Evolutionary conservation across 768 basidiomycete species (phyloP).

Genomic region (Trametes cinnabarina): DNA sequence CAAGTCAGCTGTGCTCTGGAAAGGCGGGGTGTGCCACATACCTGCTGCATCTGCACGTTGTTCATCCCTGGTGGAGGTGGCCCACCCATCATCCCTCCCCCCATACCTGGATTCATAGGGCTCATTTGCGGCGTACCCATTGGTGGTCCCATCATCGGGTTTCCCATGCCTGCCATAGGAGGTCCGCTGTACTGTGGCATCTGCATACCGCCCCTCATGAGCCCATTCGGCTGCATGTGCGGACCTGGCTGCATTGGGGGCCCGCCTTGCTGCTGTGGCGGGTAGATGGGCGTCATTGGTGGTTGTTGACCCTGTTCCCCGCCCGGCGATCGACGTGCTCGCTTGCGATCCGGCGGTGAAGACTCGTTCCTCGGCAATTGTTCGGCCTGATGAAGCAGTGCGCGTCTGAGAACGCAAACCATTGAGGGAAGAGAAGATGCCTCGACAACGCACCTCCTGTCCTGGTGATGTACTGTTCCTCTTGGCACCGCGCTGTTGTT

Average conservation of each 20-base stretch:
- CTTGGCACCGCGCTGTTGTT: slow-evolving; percentile 27
- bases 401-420: slow-evolving; percentile 2
- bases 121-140: slow-evolving; percentile 35
- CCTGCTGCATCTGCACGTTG: slow-evolving; percentile 35
- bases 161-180: slow-evolving; percentile 31
- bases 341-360: slow-evolving; percentile 35
- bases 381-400: slow-evolving; percentile 24
- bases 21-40: not conserved
- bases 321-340: slow-evolving; percentile 32
- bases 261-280: slow-evolving; percentile 31
- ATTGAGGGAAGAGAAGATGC: not conserved
- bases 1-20: not conserved
- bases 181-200: slow-evolving; percentile 32
- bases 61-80: slow-evolving; percentile 34
- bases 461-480: slow-evolving; percentile 37
- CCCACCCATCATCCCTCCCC: slow-evolving; percentile 41
- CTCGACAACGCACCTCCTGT: slow-evolving; percentile 30
- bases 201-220: slow-evolving; percentile 36
- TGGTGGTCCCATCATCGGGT: slow-evolving; percentile 32
- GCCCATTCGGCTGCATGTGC: slow-evolving; percentile 40
- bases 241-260: slow-evolving; percentile 21
- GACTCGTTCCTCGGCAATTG: slow-evolving; percentile 30
- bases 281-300: slow-evolving; percentile 36
- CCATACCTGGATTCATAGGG: slow-evolving; percentile 29
- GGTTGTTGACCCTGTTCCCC: slow-evolving; percentile 33